Base-by-base conservation (phyloP, 2,329 filamentous ascomycete species). In the Mollisiaceae sp. region DNA sequence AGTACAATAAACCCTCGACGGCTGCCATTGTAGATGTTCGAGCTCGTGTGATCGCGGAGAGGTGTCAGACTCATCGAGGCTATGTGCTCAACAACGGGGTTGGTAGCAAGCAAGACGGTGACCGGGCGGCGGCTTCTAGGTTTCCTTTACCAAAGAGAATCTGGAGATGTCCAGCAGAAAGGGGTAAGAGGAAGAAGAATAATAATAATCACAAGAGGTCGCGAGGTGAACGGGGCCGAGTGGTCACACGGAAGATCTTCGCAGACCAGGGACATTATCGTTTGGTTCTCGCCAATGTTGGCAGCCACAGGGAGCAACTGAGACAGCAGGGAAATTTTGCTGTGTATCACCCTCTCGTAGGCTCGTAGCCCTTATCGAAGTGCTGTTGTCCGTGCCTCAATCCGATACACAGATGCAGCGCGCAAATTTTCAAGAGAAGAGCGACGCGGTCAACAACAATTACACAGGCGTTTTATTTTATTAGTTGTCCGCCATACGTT, bases 11-110 rank as follows among this genome's bases (percentile, higher is more conserved):
- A 77, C 79, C 78, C 75, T 76, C 76, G 69, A 78, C 75, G 72
- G 78, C 76, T 75, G 81, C 80, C 82, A 83, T 83, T 75, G 71
- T 78, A 75, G 64, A 68, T 70, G 32, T 72, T 75, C 71, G 71
- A 74, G 71, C 71, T 75, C 65, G 68, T 75, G 66, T 68, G 66
- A 63, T 73, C 64, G 71, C 65, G 68, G 66, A 70, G 68, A 65
- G 71, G 62, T 71, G 68, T 72, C 74, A 74, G 66, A 75, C 71
- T 73, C 75, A 77, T 77, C 74, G 74, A 75, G 70, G 71, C 75
- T 75, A 70, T 67, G 61, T 69, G 65, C 63, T 63, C 62, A 64
- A 43, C 43, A 62, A 59, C 41, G 24, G 24, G 57, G 52, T 32
- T 6, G 27, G 47, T 50, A 52, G 22, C 43, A 59, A 57, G 67